Conservation (phyloP, 257 asterid species). For the Solanum chiquidenum region DNA sequence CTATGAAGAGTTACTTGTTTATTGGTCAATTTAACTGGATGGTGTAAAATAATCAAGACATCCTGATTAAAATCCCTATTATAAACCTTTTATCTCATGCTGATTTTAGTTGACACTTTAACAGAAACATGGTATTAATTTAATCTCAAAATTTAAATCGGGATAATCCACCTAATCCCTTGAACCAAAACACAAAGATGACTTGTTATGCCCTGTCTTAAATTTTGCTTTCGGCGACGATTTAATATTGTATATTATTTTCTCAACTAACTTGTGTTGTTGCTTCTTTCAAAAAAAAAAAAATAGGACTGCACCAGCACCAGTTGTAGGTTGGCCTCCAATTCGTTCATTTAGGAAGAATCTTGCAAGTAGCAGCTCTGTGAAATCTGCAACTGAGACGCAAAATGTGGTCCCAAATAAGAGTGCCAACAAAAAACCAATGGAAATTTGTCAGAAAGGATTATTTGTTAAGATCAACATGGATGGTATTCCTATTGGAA, state of each 20-base stretch:
- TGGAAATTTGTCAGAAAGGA: conserved; percentile 29
- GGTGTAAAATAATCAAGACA: background rate
- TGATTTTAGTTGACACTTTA: background rate
- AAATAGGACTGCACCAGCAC: conserved; percentile 62
- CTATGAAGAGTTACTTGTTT: background rate
- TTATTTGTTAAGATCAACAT: conserved; percentile 88
- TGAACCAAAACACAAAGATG: background rate
- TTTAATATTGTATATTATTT: background rate
- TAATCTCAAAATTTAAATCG: background rate
- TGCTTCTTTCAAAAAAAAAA: background rate
- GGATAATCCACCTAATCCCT: background rate
- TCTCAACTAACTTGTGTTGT: background rate
- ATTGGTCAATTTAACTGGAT: background rate
- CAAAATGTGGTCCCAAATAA: conserved; percentile 23
- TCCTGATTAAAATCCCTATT: background rate
- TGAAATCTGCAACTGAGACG: conserved; percentile 27
- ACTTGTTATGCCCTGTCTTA: background rate
- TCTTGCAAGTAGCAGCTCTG: conserved; percentile 39
- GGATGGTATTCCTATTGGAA: conserved; percentile 94
- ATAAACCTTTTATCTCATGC: background rate
- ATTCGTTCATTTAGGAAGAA: conserved; percentile 70
- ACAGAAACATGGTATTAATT: background rate
- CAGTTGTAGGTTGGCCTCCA: conserved; percentile 99
- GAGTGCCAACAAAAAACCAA: conserved; percentile 16
- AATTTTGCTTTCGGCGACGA: background rate